Conservation (phyloP, 2,329 filamentous ascomycete species). For the Trichoderma harzianum region DNA sequence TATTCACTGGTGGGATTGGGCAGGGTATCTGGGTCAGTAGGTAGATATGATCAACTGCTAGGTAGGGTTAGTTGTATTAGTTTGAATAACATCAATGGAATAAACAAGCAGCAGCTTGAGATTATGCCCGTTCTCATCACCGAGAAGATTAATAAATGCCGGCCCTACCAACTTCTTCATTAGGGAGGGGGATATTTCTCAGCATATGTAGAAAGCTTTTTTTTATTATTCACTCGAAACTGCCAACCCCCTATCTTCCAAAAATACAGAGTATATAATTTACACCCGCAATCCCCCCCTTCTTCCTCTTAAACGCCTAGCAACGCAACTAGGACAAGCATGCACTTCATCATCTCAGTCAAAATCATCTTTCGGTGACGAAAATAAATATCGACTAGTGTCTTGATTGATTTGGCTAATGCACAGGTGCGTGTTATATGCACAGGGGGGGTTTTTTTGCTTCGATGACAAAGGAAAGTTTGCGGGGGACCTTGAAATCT, state of each 20-base stretch:
- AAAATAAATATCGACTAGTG: slow-evolving; percentile 25
- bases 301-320: neutral
- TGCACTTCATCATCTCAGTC: slow-evolving; percentile 17
- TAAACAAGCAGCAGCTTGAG: neutral
- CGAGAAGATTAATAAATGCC: neutral
- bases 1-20: neutral
- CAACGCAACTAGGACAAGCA: slow-evolving; percentile 1
- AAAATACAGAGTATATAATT: slow-evolving; percentile 13
- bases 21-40: neutral
- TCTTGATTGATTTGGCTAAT: slow-evolving; percentile 51
- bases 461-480: slow-evolving; percentile 49
- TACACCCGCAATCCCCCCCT: neutral
- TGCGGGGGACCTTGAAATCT: slow-evolving; percentile 35
- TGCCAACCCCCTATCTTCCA: neutral
- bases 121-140: neutral
- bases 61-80: slow-evolving; percentile 1
- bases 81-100: neutral
- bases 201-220: neutral
- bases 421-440: slow-evolving; percentile 58
- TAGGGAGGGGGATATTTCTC: neutral
- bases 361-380: slow-evolving; percentile 3
- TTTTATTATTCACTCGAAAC: neutral
- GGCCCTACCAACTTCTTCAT: neutral
- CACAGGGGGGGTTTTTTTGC: slow-evolving; percentile 41
- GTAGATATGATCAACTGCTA: neutral